A percentile compares a stretch with the other conserved stretches of the same genome.
These are phyloP conservation scores for Fusarium pilosicola DNA, from an alignment of 2,329 filamentous ascomycete species.

Conservation along the genomic window DNA sequence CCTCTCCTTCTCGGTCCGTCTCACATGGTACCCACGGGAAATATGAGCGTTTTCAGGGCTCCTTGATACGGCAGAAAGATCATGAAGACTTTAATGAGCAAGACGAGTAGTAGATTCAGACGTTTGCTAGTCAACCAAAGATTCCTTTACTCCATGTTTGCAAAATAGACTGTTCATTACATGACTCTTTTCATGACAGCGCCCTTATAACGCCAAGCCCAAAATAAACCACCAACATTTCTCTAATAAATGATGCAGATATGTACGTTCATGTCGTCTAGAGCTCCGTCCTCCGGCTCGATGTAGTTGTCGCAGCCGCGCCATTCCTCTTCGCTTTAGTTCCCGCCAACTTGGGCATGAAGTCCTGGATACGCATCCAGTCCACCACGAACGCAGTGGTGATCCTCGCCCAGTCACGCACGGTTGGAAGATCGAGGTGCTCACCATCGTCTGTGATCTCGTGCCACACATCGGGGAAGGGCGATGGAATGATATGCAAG, in stretches of 20 bases:
- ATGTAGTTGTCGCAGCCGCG: slow-evolving; percentile 34
- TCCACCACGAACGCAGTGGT: slow-evolving; percentile 86
- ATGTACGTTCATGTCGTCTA: slow-evolving; percentile 30
- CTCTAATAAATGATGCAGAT: slow-evolving; percentile 9
- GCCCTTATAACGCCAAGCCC: slow-evolving; percentile 36
- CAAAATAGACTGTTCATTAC: slow-evolving; percentile 6
- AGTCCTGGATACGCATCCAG: slow-evolving; percentile 81
- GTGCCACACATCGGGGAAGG: slow-evolving; percentile 91
- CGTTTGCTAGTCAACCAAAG: background rate
- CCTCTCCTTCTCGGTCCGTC: slow-evolving; percentile 32
- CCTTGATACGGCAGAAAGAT: background rate
- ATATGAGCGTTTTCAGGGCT: slow-evolving; percentile 8
- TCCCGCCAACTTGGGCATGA: slow-evolving; percentile 46
- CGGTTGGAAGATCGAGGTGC: slow-evolving; percentile 81
- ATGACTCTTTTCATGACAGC: slow-evolving; percentile 30
- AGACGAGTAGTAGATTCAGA: background rate
- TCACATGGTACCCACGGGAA: slow-evolving; percentile 22
- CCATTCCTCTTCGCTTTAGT: slow-evolving; percentile 42
- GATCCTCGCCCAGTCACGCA: slow-evolving; percentile 89
- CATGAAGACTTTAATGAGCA: background rate
- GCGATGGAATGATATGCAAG: slow-evolving; percentile 85
- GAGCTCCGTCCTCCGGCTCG: slow-evolving; percentile 49
- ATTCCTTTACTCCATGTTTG: slow-evolving; percentile 13
- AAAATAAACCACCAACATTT: slow-evolving; percentile 33
- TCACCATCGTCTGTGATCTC: slow-evolving; percentile 82